Base-by-base conservation (phyloP, 768 basidiomycete species). In the Myochromella boudieri region DNA sequence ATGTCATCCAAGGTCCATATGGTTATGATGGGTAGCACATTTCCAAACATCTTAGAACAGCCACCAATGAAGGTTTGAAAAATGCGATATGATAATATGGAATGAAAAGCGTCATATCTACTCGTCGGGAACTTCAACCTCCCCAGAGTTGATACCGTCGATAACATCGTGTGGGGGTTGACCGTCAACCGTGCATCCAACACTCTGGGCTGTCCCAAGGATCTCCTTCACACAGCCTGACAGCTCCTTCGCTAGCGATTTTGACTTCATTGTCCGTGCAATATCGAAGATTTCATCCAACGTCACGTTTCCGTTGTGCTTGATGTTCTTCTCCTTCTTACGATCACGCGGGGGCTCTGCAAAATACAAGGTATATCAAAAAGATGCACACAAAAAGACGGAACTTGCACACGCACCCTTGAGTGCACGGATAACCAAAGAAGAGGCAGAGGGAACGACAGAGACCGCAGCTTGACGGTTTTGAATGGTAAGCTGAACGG, bases 311-410 rank as follows among this genome's bases (percentile, higher is more conserved):
- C 97, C 97, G 53, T 72, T 71, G 81, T 98, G 97, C 72, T 97
- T 97, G 77, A 99, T 97, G 81, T 98, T 99, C 81, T 99, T 99
- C 82, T 99, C 95, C 85, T 99, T 99, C 75, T 99, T 99, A 56
- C 97, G 87, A 76, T 99, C 97, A 63, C 97, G 92, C 59, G 94
- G 93, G 55, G 97, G 94, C 78, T 98, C 95, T 95, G 66, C 2
- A 44, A n/a, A n/a, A n/a, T 42, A 46, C 21, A 4, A 34, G 43
- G 32, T 21, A 20, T 28, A 17, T n/a, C 29, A 15, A 52, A 44
- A 15, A 37, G 21, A 32, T 14, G 6, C 7, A 26, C 21, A 55
- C 33, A 33, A 42, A 49, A 9, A 44, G 34, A 37, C n/a, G 12
- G 7, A 18, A 17, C 50, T 15, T n/a, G n/a, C n/a, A n/a, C n/a